Evolutionary conservation across 225 moss, liverwort and hornwort species (phyloP).

Genomic region (Polytrichum commune): DNA sequence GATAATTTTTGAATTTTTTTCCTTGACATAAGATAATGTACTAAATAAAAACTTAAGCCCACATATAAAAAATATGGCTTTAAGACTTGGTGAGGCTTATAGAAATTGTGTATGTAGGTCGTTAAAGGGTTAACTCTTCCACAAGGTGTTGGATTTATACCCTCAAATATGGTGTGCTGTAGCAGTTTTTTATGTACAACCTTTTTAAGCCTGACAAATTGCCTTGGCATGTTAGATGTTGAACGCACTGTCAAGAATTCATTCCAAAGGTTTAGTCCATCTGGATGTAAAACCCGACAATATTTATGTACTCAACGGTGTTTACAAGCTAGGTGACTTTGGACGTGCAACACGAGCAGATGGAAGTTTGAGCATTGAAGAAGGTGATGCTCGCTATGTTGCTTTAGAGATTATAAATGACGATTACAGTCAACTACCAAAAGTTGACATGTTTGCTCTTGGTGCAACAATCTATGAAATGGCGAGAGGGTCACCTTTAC

Average conservation of each 20-base stretch:
- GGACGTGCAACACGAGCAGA: slow-evolving; percentile 86
- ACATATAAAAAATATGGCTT: no score
- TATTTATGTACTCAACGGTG: slow-evolving; percentile 67
- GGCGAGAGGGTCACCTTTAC: slow-evolving; percentile 77
- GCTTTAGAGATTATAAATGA: slow-evolving; percentile 89
- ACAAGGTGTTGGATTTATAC: background rate
- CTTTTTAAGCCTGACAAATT: background rate
- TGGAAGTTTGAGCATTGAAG: slow-evolving; percentile 83
- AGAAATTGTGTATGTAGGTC: no score
- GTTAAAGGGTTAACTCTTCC: no score
- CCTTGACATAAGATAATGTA: no score
- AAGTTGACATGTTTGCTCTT: slow-evolving; percentile 92
- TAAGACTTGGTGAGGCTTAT: no score
- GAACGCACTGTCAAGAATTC: slow-evolving; percentile 64
- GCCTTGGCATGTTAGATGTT: slow-evolving; percentile 46
- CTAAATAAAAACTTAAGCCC: no score
- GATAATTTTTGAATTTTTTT: no score
- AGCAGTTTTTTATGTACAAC: background rate
- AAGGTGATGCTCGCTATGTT: slow-evolving; percentile 91
- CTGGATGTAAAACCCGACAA: slow-evolving; percentile 98
- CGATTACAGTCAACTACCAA: slow-evolving; percentile 76
- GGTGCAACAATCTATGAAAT: slow-evolving; percentile 98
- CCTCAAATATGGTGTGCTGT: background rate
- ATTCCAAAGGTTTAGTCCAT: slow-evolving; percentile 73
- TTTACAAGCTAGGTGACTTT: slow-evolving; percentile 90